These are phyloP conservation scores for Colletotrichum sp. DNA, from an alignment of 2,329 filamentous ascomycete species.

Conservation along the genomic window DNA sequence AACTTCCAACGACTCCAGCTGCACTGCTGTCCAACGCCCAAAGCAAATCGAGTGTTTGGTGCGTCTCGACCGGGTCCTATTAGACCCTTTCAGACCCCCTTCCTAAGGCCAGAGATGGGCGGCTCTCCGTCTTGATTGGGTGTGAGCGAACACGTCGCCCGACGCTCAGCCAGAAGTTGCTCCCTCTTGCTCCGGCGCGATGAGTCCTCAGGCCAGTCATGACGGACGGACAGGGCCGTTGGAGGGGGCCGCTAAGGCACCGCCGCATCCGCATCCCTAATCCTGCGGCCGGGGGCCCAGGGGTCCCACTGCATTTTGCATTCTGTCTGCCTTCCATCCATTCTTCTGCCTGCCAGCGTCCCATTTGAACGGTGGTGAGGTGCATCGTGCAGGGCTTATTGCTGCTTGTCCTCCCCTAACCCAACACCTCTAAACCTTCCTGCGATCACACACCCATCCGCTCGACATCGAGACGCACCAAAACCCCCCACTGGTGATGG, in stretches of 20 bases:
- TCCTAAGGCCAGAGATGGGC: slow-evolving; percentile 5
- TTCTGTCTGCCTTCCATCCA: not conserved
- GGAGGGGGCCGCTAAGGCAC: slow-evolving; percentile 16
- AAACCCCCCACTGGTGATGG: slow-evolving; percentile 15
- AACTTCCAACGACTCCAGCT: slow-evolving; percentile 14
- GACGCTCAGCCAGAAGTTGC: not conserved
- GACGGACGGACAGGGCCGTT: slow-evolving; percentile 8
- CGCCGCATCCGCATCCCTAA: slow-evolving; percentile 19
- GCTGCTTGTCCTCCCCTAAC: slow-evolving; percentile 1
- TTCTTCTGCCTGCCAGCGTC: not conserved
- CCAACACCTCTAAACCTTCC: not conserved
- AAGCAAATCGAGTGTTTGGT: slow-evolving; percentile 28
- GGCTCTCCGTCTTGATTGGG: slow-evolving; percentile 7
- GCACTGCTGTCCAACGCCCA: slow-evolving; percentile 22
- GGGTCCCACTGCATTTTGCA: slow-evolving; percentile 8
- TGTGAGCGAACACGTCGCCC: slow-evolving; percentile 11
- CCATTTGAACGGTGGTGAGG: not conserved
- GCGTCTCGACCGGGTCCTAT: slow-evolving; percentile 29
- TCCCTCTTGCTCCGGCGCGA: not conserved
- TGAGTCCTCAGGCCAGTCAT: slow-evolving; percentile 3
- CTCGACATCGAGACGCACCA: not conserved
- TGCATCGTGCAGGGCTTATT: not conserved
- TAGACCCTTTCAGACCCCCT: slow-evolving; percentile 24
- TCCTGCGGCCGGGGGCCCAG: not conserved
- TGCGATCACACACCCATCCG: slow-evolving; percentile 4